Conservation (phyloP, 148 eudicot genomes). For the Chenopodium suecicum region DNA sequence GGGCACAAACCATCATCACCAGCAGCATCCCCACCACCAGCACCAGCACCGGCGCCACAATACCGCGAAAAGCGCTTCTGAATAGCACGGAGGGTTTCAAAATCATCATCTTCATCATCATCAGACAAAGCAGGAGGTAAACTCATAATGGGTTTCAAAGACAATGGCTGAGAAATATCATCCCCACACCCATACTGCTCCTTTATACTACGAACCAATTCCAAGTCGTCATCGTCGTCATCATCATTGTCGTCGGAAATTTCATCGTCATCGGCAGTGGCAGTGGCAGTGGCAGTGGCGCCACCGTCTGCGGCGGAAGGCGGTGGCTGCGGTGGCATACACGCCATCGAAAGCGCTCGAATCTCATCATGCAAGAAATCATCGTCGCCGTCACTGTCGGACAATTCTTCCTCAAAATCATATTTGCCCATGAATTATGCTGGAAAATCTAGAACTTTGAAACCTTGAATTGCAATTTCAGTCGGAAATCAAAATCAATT, state of each 20-base stretch:
- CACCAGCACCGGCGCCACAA: slow-evolving; percentile 20
- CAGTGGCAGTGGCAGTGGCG: neutral
- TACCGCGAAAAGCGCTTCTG: slow-evolving; percentile 57
- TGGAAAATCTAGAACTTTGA: too few species aligned
- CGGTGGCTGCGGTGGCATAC: slow-evolving; percentile 23
- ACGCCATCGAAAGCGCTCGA: slow-evolving; percentile 56
- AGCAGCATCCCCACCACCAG: too few species aligned
- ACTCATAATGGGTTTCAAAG: slow-evolving; percentile 44
- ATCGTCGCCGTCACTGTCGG: slow-evolving; percentile 45
- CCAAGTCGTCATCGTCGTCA: slow-evolving; percentile 49
- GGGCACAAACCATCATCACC: neutral
- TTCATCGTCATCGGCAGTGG: neutral
- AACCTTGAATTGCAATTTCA: too few species aligned
- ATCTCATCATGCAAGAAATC: slow-evolving; percentile 46
- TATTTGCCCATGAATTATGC: slow-evolving; percentile 14
- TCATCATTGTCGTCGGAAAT: slow-evolving; percentile 22
- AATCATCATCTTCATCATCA: slow-evolving; percentile 79
- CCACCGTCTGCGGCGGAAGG: slow-evolving; percentile 17
- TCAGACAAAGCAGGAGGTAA: slow-evolving; percentile 49
- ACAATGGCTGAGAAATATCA: slow-evolving; percentile 32
- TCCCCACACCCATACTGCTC: slow-evolving; percentile 39
- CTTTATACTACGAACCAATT: slow-evolving; percentile 49
- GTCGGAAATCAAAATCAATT: too few species aligned
- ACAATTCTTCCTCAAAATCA: slow-evolving; percentile 29
- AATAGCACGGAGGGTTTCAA: slow-evolving; percentile 61